These are phyloP conservation scores for Ophiosphaerella narmari DNA, from an alignment of 2,329 filamentous ascomycete genomes.

Conservation along the genomic window DNA sequence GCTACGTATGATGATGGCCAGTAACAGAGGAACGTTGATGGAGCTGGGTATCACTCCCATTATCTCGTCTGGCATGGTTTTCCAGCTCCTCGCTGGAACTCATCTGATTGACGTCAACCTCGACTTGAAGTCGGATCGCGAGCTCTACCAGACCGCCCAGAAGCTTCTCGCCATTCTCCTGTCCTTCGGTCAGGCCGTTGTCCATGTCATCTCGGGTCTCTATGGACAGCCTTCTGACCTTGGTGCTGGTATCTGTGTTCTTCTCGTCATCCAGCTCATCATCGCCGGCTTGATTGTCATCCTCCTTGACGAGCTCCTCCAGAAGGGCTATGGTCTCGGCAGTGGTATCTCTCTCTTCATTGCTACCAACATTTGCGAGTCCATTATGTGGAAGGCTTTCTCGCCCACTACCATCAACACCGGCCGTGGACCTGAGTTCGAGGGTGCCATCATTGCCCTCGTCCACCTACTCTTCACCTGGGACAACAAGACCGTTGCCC, in stretches of 20 bases:
- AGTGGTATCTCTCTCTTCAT: slow-evolving; percentile 99
- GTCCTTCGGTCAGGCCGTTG: slow-evolving; percentile 94
- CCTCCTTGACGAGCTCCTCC: slow-evolving; percentile 96
- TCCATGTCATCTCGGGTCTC: slow-evolving; percentile 92
- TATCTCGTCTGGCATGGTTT: slow-evolving; percentile 99
- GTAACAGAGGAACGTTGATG: slow-evolving; percentile 96
- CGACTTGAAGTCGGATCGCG: slow-evolving; percentile 98
- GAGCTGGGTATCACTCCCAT: slow-evolving; percentile 95
- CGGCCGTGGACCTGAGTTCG: slow-evolving; percentile 96
- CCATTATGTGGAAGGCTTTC: slow-evolving; percentile 99
- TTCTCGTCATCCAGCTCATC: slow-evolving; percentile 96
- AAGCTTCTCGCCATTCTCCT: slow-evolving; percentile 91
- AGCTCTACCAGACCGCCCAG: slow-evolving; percentile 99
- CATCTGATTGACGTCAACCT: slow-evolving; percentile 99
- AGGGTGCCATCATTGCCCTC: slow-evolving; percentile 96
- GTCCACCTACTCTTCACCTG: slow-evolving; percentile 98
- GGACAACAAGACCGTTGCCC: slow-evolving; percentile 98
- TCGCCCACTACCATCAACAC: slow-evolving; percentile 99
- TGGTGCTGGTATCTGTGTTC: slow-evolving; percentile 95
- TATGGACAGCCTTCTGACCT: slow-evolving; percentile 97
- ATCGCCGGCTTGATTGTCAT: slow-evolving; percentile 98
- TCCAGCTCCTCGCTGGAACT: slow-evolving; percentile 98
- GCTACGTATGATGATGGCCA: slow-evolving; percentile 99
- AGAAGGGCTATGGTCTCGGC: slow-evolving; percentile 98
- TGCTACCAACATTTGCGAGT: slow-evolving; percentile 99